Base-by-base conservation (phyloP, 768 basidiomycete genomes). In the Heimioporus sp. region DNA sequence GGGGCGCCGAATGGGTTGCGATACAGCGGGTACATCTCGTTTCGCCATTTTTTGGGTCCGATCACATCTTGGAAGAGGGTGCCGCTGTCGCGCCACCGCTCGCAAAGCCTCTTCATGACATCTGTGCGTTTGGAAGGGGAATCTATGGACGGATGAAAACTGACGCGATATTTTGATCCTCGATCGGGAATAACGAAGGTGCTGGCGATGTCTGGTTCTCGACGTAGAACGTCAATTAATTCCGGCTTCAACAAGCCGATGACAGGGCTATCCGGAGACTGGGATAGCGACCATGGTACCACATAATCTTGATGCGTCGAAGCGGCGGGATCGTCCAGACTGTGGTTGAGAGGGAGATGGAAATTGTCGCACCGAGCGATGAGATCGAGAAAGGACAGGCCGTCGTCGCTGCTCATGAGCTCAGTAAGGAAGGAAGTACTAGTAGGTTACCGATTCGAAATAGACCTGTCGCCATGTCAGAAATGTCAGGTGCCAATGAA, bases 21-120 rank as follows among this genome's bases (percentile, higher is more conserved):
- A 66, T 90, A 92, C 36, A 89, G 72, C 20, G 88, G 78, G 63
- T 97, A 98, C 65, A 82, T 69, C 75, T 99, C 97, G 51, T 78
- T 74, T 41, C 95, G 75, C 95, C 96, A 98, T 50, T 93, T 88
- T 56, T 68, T 75, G 15, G 81, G 83, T 5, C 87, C 86, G 65
- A 90, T 87, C 30, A 84, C 75, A 47, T 83, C 79, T 16, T 77
- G 61, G 58, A 86, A 90, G 28, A 81, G 48, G 40, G 43, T 61
- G 8, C 77, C 82, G 5, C 66, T 72, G 61, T 88, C 85, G 39
- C 87, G 79, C 91, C 91, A 93, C 40, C 81, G 77, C 65, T 84
- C 82, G 65, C 86, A 89, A 16, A 92, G 67, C 56, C 79, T 81
- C 54, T 75, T 77, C 76, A 92, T 79, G 10, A 75, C 80, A 2